A percentile compares a stretch with the other conserved stretches of the same genome.
These are phyloP conservation scores for Kodamaea ohmeri DNA, from an alignment of 1,139 yeast genomes.

Conservation along the genomic window DNA sequence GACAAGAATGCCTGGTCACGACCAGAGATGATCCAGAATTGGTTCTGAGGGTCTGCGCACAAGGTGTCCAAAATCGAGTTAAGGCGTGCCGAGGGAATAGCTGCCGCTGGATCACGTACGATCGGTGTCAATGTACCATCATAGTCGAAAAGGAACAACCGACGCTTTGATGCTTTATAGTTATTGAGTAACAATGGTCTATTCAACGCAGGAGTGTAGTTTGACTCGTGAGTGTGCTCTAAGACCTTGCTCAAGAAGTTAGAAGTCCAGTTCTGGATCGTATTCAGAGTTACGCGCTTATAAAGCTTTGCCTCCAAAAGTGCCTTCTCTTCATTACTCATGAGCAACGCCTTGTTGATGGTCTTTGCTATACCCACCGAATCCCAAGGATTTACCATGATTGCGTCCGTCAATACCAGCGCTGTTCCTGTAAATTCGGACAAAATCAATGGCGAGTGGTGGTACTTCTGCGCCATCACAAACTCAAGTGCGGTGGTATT, in stretches of 20 bases:
- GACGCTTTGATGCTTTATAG: constrained; percentile 59
- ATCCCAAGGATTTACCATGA: constrained; percentile 96
- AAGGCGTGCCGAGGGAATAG: constrained; percentile 82
- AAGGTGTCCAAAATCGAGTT: constrained; percentile 58
- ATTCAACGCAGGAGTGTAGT: constrained; percentile 83
- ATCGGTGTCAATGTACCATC: constrained; percentile 97
- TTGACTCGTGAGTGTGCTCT: constrained; percentile 46
- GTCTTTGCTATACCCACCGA: constrained; percentile 88
- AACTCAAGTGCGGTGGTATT: constrained; percentile 92
- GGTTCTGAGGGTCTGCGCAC: constrained; percentile 74
- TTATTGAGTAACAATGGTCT: constrained; percentile 61
- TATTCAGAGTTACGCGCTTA: constrained; percentile 62
- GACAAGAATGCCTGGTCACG: constrained; percentile 90
- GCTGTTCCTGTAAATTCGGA: constrained; percentile 96
- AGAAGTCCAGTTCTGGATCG: constrained; percentile 81
- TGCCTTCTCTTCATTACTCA: constrained; percentile 43
- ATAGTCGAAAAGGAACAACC: constrained; percentile 88
- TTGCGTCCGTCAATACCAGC: constrained; percentile 71
- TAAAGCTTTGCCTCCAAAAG: constrained; percentile 54
- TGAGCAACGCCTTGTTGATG: constrained; percentile 62
- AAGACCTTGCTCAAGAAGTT: constrained; percentile 57
- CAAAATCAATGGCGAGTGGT: constrained; percentile 72
- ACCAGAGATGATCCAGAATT: constrained; percentile 94
- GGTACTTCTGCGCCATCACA: constrained; percentile 78
- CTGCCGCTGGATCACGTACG: constrained; percentile 96